A percentile compares a stretch with the other conserved stretches of the same genome.
Evolutionary conservation across 2,329 filamentous ascomycete genomes (phyloP).

Genomic region (Annulohypoxylon truncatum): DNA sequence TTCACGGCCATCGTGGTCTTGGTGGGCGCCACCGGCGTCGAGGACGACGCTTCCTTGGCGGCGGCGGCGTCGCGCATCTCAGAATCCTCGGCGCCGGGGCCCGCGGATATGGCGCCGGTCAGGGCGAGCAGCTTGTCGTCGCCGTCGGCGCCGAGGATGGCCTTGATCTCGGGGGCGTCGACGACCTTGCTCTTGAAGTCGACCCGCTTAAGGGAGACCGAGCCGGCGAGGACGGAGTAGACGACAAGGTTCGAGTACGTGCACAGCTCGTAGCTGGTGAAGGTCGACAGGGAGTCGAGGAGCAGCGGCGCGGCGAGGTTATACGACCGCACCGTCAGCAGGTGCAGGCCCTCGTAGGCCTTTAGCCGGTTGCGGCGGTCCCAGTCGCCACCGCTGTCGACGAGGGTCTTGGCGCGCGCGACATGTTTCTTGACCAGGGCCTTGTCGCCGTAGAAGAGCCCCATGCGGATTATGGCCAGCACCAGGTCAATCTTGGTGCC

Average conservation of each 20-base stretch:
- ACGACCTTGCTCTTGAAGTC: constrained; percentile 99
- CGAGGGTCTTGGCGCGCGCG: constrained; percentile 87
- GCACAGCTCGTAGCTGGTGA: constrained; percentile 98
- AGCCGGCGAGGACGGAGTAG: constrained; percentile 94
- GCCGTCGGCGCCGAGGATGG: constrained; percentile 84
- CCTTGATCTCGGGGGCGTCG: constrained; percentile 97
- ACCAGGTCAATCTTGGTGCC: constrained; percentile 98
- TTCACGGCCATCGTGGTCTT: constrained; percentile 79
- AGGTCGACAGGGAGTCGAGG: constrained; percentile 96
- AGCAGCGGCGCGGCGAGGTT: constrained; percentile 89
- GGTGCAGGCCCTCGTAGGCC: constrained; percentile 95
- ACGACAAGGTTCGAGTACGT: constrained; percentile 94
- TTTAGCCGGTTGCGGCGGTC: constrained; percentile 97
- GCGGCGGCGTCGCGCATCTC: constrained; percentile 71
- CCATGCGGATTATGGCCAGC: constrained; percentile 94
- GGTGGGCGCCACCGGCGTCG: constrained; percentile 63
- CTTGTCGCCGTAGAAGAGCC: constrained; percentile 96
- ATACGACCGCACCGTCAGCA: constrained; percentile 92
- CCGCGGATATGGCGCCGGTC: constrained; percentile 82
- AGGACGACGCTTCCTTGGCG: constrained; percentile 62
- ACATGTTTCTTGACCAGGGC: constrained; percentile 92
- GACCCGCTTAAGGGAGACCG: constrained; percentile 92
- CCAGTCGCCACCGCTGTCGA: constrained; percentile 97
- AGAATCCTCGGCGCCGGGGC: constrained; percentile 79
- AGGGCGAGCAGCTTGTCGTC: constrained; percentile 89